Evolutionary conservation across 768 basidiomycete species (phyloP), one percentile per base, ranked within the genome.

Genomic region (Cantharellus anzutake): DNA sequence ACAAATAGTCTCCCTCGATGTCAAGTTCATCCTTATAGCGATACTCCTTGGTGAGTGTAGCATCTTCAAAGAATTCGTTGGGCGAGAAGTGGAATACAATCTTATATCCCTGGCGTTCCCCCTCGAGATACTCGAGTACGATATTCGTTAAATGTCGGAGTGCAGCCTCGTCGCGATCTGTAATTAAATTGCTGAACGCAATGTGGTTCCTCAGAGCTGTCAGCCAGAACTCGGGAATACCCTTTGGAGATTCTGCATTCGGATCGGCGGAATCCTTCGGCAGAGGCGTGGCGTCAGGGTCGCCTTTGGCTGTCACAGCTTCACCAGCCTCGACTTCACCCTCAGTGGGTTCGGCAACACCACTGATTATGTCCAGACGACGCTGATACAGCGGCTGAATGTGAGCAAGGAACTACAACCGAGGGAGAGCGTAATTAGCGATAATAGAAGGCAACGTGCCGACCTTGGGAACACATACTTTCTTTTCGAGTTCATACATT

Each of bases 171-270:
- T 99, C 94, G 60, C 86, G 83, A 66, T 98, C 92, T 35, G 89
- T 94, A 74, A 98, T 89, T 68, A 92, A 76, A 20, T 93, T 91
- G 50, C 78, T 76, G 59, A 97, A 76, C 56, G 80, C 88, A 59
- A 84, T 71, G 70, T 98, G 92, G 72, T 96, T 98, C 64, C 86
- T 82, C 59, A 98, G 77, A 2, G 92, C 90, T 1, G 96, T 98
- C 66, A 96, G 81, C 94, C 94, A 99, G 78, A 99, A 99, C 66
- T 94, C 85, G 57, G 93, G 89, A 65, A 99, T 88, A 58, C 83
- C 77, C 67, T 71, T 70, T 60, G 68, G 56, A 37, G 70, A 61
- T 57, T 52, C 53, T 59, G 63, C 67, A 62, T 65, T 65, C 52
- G 71, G 61, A 61, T 68, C 60, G 67, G 67, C 4, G 66, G 65